Percentiles rank a stretch among this genome's conserved stretches.
Evolutionary conservation across 345 rosid genomes (phyloP).

Genomic region (Erucastrum elatum): DNA sequence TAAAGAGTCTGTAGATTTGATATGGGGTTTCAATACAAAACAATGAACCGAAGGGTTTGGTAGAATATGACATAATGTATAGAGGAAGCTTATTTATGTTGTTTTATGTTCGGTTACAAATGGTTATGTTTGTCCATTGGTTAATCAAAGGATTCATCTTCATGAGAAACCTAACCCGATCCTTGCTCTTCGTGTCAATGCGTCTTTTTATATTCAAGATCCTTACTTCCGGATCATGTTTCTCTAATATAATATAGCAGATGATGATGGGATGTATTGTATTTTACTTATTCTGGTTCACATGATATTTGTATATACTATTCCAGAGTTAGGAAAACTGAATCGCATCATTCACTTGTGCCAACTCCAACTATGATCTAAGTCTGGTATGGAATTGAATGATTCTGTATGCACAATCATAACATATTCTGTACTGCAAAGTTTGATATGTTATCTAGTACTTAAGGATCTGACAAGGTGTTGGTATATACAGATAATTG

Average conservation of each 20-base stretch:
- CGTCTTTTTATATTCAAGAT: constrained; percentile 19
- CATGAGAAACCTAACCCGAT: constrained; percentile 30
- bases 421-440: not conserved
- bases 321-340: not conserved
- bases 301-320: not conserved
- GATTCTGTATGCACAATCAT: not conserved
- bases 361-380: not conserved
- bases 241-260: constrained; percentile 2
- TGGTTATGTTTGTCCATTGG: constrained; percentile 25
- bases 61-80: not conserved
- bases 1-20: constrained; percentile 7
- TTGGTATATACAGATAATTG: not conserved
- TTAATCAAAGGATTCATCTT: constrained; percentile 23
- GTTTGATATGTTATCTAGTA: not conserved
- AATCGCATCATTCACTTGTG: not conserved
- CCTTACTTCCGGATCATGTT: constrained; percentile 22
- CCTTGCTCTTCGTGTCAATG: constrained; percentile 32
- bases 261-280: constrained; percentile 19
- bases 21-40: not conserved
- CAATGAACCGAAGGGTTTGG: not conserved
- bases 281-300: not conserved
- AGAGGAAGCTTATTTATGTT: not conserved
- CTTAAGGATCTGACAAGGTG: constrained; percentile 1
- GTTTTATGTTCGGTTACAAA: constrained; percentile 26
- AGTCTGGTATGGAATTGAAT: not conserved